Conservation (phyloP, 345 rosid genomes). For the Rhodamnia argentea region DNA sequence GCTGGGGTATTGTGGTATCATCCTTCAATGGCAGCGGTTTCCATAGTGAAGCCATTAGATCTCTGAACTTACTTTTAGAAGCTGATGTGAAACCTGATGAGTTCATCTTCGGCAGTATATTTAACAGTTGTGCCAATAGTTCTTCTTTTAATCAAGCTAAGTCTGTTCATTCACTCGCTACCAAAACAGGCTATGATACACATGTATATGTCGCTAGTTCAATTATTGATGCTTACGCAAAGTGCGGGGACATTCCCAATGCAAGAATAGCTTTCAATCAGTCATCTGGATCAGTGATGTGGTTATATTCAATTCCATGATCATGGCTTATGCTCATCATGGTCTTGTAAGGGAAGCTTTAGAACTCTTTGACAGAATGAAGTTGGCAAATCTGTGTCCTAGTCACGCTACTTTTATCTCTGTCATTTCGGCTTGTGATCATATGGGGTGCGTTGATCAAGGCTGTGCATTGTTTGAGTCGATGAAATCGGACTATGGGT, state of each 20-base stretch:
- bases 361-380: conserved; percentile 20
- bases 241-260: conserved; percentile 23
- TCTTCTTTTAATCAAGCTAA: conserved; percentile 10
- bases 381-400: conserved; percentile 17
- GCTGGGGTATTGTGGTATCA: conserved; percentile 21
- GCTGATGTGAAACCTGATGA: conserved; percentile 19
- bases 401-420: conserved; percentile 31
- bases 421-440: conserved; percentile 28
- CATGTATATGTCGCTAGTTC: conserved; percentile 19
- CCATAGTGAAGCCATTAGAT: conserved; percentile 14
- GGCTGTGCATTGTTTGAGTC: conserved; percentile 23
- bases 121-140: conserved; percentile 14
- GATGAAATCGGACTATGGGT: conserved; percentile 15
- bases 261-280: conserved; percentile 21
- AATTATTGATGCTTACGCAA: conserved; percentile 33
- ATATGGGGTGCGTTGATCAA: conserved; percentile 21
- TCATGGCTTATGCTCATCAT: conserved; percentile 32
- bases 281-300: conserved; percentile 12
- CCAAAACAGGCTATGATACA: conserved; percentile 14
- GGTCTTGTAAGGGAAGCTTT: conserved; percentile 23
- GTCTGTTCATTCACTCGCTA: conserved; percentile 19
- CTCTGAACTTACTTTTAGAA: conserved; percentile 6
- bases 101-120: conserved; percentile 24
- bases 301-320: conserved; percentile 23
- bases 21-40: conserved; percentile 15